phyloP scores from a whole-genome alignment of 116 monocot genomes.

The Dioscorea cayenensis region DNA sequence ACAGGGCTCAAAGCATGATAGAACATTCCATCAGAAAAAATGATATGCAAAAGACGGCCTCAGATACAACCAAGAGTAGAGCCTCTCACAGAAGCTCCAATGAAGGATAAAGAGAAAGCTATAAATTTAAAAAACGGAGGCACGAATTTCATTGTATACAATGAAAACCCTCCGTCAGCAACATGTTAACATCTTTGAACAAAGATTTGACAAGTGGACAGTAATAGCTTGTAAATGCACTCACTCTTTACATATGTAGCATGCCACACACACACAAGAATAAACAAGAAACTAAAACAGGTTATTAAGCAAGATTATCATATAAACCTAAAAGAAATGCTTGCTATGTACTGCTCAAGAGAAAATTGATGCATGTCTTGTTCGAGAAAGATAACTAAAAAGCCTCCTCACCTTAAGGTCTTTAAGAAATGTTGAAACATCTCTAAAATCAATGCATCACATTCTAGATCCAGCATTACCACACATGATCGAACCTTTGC shows the following conservation, averaged over 20 bases:
- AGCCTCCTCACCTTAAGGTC: slow-evolving; percentile 39
- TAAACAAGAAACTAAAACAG: neutral
- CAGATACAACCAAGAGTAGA: no score
- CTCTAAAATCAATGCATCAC: slow-evolving; percentile 54
- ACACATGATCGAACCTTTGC: slow-evolving; percentile 77
- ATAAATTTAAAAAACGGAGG: no score
- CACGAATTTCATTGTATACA: no score
- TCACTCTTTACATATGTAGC: neutral
- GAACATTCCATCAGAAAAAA: no score
- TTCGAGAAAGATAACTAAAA: neutral
- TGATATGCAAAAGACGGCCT: no score
- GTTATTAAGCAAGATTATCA: neutral
- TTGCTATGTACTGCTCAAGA: neutral
- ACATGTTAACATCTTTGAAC: no score
- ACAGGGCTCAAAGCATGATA: no score
- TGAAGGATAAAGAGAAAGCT: no score
- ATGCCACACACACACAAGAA: neutral
- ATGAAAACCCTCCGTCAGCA: no score
- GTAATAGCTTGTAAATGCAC: neutral
- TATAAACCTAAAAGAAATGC: neutral
- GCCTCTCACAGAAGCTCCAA: no score
- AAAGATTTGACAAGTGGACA: no score
- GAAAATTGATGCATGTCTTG: neutral
- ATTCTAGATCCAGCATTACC: slow-evolving; percentile 77
- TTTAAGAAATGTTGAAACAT: slow-evolving; percentile 69